Percentiles rank a stretch among this genome's conserved stretches.
Evolutionary conservation across 2,329 filamentous ascomycete genomes (phyloP).

Genomic region (Penicillium brasilianum): DNA sequence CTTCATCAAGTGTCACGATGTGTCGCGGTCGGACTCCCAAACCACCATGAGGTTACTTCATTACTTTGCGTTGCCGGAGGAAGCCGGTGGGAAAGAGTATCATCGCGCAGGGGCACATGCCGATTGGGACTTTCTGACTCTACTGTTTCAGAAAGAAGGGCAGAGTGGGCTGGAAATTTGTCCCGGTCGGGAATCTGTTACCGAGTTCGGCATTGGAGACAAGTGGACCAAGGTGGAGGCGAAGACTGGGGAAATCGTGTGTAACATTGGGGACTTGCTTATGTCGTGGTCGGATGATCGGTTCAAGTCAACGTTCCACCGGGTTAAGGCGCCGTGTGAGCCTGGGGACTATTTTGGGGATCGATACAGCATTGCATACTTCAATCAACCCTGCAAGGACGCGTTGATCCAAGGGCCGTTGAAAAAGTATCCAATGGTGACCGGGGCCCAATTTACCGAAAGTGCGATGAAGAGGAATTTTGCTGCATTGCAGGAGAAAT

Average conservation of each 20-base stretch:
- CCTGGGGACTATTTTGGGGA: constrained; percentile 61
- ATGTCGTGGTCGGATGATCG: constrained; percentile 72
- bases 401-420: constrained; percentile 63
- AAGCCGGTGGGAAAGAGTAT: constrained; percentile 51
- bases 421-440: constrained; percentile 67
- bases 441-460: constrained; percentile 64
- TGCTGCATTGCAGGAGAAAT: constrained; percentile 57
- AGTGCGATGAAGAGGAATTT: constrained; percentile 64
- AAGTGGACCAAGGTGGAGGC: constrained; percentile 68
- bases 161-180: constrained; percentile 69
- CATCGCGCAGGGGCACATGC: constrained; percentile 67
- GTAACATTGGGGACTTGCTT: constrained; percentile 69
- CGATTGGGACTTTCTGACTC: constrained; percentile 67
- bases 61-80: constrained; percentile 56
- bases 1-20: constrained; percentile 61
- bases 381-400: constrained; percentile 67
- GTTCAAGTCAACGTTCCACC: constrained; percentile 70
- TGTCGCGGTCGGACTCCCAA: constrained; percentile 56
- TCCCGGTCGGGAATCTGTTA: constrained; percentile 65
- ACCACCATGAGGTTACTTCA: constrained; percentile 62
- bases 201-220: constrained; percentile 64
- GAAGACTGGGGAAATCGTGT: constrained; percentile 61
- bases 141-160: constrained; percentile 66
- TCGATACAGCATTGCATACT: constrained; percentile 69
- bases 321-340: constrained; percentile 65